Conservation (phyloP, 805 yeast genomes). For the Kodamaea hsintzibuensis region DNA sequence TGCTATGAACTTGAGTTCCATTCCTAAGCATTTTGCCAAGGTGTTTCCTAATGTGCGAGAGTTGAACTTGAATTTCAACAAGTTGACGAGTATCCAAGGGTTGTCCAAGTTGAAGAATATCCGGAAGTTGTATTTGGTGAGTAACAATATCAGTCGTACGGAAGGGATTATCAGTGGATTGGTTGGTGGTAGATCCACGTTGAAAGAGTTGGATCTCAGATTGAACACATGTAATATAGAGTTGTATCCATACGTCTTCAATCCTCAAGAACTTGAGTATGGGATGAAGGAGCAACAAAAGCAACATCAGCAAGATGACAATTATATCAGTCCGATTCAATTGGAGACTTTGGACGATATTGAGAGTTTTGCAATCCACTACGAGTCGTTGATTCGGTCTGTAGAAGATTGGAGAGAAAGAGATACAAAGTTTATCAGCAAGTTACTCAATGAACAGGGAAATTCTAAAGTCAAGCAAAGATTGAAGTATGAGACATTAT, state of each 20-base stretch:
- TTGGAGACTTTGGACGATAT: constrained; percentile 52
- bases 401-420: constrained; percentile 42
- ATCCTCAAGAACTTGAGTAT: constrained; percentile 41
- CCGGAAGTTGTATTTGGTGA: constrained; percentile 42
- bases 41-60: constrained; percentile 49
- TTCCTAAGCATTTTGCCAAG: constrained; percentile 39
- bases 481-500: constrained; percentile 34
- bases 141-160: constrained; percentile 43
- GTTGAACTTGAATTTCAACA: constrained; percentile 53
- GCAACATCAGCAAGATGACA: constrained; percentile 11
- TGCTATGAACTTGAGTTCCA: constrained; percentile 42
- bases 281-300: constrained; percentile 9
- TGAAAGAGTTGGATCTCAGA: constrained; percentile 47
- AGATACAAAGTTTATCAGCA: constrained; percentile 31
- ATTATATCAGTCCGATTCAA: constrained; percentile 36
- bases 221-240: constrained; percentile 49
- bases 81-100: constrained; percentile 33
- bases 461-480: constrained; percentile 23
- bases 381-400: constrained; percentile 40
- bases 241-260: constrained; percentile 55
- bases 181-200: constrained; percentile 28
- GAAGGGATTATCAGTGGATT: constrained; percentile 33
- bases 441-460: constrained; percentile 21
- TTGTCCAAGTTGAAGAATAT: constrained; percentile 36
- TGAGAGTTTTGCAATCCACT: constrained; percentile 51